Percentiles rank a stretch among this genome's conserved stretches.
Conservation (phyloP, 164 flowering plant species). For the Piper betle region DNA sequence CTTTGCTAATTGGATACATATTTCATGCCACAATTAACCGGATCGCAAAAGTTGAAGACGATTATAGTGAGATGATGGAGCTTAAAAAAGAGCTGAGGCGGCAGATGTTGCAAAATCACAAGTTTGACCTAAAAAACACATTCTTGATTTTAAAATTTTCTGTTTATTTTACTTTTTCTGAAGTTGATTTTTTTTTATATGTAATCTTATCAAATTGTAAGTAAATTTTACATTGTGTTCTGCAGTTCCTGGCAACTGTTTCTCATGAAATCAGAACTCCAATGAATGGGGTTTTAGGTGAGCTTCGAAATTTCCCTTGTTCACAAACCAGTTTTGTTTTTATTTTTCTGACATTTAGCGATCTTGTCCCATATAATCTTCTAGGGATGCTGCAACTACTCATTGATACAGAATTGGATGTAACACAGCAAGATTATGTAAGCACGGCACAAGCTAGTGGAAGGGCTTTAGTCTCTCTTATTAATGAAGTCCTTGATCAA, state of each 20-base stretch:
- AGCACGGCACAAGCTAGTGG: conserved; percentile 92
- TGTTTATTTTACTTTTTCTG: background rate
- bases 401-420: conserved; percentile 84
- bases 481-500: conserved; percentile 89
- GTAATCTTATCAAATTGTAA: background rate
- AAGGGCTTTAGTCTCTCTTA: conserved; percentile 76
- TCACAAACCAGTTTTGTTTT: background rate
- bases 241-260: conserved; percentile 95
- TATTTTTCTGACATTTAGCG: background rate
- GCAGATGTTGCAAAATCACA: conserved; percentile 91
- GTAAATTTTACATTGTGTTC: background rate
- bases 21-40: conserved; percentile 66
- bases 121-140: conserved; percentile 13
- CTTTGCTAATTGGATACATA: conserved; percentile 62
- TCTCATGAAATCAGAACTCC: conserved; percentile 99
- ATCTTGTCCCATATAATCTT: background rate
- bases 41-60: conserved; percentile 76
- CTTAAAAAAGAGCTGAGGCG: conserved; percentile 77
- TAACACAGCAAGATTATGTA: conserved; percentile 81
- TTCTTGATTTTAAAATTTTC: background rate
- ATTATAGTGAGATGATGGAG: conserved; percentile 59
- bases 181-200: background rate
- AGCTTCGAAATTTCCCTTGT: conserved; percentile 7
- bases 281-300: conserved; percentile 97
- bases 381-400: conserved; percentile 95